phyloP scores from a whole-genome alignment of 805 yeast species.

The Kodamaea fukazawae region DNA sequence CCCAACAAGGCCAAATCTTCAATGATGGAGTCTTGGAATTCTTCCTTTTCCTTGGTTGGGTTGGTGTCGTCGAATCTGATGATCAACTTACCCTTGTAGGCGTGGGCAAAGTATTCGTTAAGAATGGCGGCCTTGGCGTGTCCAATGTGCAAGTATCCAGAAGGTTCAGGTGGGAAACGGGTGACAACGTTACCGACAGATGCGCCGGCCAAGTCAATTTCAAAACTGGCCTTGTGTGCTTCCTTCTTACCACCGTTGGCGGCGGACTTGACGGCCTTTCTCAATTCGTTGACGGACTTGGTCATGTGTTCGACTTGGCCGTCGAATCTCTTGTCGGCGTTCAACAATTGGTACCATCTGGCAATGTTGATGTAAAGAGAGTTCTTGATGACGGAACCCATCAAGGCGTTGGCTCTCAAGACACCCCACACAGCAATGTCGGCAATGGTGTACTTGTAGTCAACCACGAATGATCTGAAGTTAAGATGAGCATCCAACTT shows the following conservation, averaged over 20 bases:
- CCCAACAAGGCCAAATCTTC: constrained; percentile 91
- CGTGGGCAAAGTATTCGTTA: constrained; percentile 94
- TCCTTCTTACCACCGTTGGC: constrained; percentile 57
- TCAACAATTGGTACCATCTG: constrained; percentile 87
- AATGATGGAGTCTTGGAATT: constrained; percentile 89
- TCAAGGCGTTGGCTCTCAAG: constrained; percentile 86
- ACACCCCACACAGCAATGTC: constrained; percentile 94
- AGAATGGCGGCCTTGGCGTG: constrained; percentile 98
- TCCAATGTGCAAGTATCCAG: constrained; percentile 98
- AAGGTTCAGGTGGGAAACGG: constrained; percentile 99
- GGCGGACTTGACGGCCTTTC: constrained; percentile 58
- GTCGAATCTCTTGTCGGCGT: constrained; percentile 65
- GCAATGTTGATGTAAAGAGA: constrained; percentile 81
- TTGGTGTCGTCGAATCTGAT: constrained; percentile 98
- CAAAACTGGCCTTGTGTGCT: constrained; percentile 90
- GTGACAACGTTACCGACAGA: constrained; percentile 94
- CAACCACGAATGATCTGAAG: constrained; percentile 76
- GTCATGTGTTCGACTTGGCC: constrained; percentile 63
- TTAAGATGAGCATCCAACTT: constrained; percentile 78
- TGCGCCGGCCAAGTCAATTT: constrained; percentile 89
- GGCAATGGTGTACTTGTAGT: constrained; percentile 65
- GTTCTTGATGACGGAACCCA: constrained; percentile 86
- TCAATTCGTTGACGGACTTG: constrained; percentile 68
- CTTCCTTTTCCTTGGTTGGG: constrained; percentile 94
- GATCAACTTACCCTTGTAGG: constrained; percentile 93